phyloP scores from a whole-genome alignment of 257 asterid species.

The Knoxia roxburghii region DNA sequence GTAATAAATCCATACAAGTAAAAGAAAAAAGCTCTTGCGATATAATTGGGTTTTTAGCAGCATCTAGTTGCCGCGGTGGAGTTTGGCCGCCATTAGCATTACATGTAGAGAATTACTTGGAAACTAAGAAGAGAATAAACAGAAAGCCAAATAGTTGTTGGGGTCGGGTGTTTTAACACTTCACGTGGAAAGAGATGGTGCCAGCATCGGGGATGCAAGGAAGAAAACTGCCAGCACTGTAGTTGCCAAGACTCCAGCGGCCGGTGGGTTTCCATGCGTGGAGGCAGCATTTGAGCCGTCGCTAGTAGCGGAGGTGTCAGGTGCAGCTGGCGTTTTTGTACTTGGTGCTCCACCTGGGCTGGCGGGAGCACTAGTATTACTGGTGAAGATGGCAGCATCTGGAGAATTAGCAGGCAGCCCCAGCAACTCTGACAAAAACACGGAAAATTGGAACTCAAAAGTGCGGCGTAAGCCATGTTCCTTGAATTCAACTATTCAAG shows the following conservation, averaged over 20 bases:
- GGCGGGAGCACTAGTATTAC: slow-evolving; percentile 17
- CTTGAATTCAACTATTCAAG: neutral
- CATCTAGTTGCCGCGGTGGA: too few relatives aligned
- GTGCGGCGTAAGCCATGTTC: neutral
- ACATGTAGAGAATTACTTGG: too few relatives aligned
- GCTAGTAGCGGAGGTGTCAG: slow-evolving; percentile 19
- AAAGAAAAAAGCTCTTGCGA: too few relatives aligned
- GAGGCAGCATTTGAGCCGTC: neutral
- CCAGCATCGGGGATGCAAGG: too few relatives aligned
- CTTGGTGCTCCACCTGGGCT: neutral
- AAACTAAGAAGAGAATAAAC: too few relatives aligned
- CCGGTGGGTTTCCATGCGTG: slow-evolving; percentile 19
- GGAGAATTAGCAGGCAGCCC: slow-evolving; percentile 61
- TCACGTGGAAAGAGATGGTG: neutral
- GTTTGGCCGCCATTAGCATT: too few relatives aligned
- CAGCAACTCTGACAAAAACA: slow-evolving; percentile 50
- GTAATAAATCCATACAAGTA: too few relatives aligned
- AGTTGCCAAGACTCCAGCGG: slow-evolving; percentile 19
- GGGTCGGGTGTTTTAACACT: too few relatives aligned
- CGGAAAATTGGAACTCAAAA: neutral
- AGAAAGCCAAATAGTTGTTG: too few relatives aligned
- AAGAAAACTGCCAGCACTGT: slow-evolving; percentile 23
- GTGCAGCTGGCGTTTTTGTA: slow-evolving; percentile 16
- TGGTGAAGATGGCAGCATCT: slow-evolving; percentile 62
- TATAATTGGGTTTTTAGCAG: too few relatives aligned